These are phyloP conservation scores for Penicillium argentinense DNA, from an alignment of 495 filamentous ascomycete species.

Conservation along the genomic window DNA sequence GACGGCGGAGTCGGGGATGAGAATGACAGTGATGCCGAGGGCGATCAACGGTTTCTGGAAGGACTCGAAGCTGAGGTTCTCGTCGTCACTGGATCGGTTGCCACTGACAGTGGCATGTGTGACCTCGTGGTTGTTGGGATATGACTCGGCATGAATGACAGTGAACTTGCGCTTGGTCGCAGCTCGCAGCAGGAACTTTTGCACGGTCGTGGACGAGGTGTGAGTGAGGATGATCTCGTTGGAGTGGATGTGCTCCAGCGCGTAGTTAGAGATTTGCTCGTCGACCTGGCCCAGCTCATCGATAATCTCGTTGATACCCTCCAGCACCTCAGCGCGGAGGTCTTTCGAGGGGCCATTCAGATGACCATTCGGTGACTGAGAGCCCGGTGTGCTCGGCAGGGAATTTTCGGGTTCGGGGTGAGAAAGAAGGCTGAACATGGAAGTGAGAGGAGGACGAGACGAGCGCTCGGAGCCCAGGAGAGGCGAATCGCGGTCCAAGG, in stretches of 20 bases:
- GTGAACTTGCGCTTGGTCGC: constrained; percentile 85
- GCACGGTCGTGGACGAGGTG: constrained; percentile 75
- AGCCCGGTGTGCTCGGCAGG: constrained; percentile 45
- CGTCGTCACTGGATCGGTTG: constrained; percentile 39
- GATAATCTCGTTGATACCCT: constrained; percentile 86
- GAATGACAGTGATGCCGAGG: constrained; percentile 75
- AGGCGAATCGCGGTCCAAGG: constrained; percentile 33
- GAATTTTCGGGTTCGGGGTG: constrained; percentile 50
- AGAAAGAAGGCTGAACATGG: constrained; percentile 84
- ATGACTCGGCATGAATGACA: constrained; percentile 73
- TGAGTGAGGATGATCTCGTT: constrained; percentile 88
- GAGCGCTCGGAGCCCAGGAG: constrained; percentile 34
- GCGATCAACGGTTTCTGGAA: constrained; percentile 75
- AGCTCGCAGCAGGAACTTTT: constrained; percentile 82
- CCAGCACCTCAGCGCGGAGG: constrained; percentile 82
- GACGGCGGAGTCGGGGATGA: constrained; percentile 78
- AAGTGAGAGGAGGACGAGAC: constrained; percentile 59
- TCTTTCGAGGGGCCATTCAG: constrained; percentile 50
- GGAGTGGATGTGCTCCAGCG: constrained; percentile 84
- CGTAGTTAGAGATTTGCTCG: constrained; percentile 82
- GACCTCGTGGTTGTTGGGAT: constrained; percentile 64
- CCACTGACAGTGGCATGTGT: constrained; percentile 61
- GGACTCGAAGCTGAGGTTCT: constrained; percentile 49
- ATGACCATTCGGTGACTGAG: constrained; percentile 41
- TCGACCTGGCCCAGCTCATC: constrained; percentile 88